Percentiles rank a stretch among this genome's conserved stretches.
phyloP scores from a whole-genome alignment of 805 yeast species.

The Martiniozyma abietophila region DNA sequence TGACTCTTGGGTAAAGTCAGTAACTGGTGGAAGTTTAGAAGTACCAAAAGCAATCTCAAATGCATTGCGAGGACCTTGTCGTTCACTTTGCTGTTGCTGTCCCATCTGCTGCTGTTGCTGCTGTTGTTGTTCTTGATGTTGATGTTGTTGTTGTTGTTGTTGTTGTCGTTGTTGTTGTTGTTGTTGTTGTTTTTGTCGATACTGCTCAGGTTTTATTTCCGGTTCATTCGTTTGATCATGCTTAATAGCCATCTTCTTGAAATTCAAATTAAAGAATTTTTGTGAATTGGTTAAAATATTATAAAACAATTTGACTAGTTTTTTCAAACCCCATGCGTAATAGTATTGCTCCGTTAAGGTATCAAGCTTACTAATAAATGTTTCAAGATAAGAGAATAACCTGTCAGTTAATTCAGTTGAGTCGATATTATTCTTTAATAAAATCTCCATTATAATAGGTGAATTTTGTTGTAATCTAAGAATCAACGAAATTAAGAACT shows the following conservation, averaged over 20 bases:
- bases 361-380: constrained; percentile 29
- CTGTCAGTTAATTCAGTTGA: constrained; percentile 26
- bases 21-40: constrained; percentile 28
- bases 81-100: constrained; percentile 10
- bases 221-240: not conserved
- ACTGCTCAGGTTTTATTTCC: constrained; percentile 1
- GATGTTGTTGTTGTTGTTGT: not conserved
- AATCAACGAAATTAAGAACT: constrained; percentile 47
- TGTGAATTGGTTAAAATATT: constrained; percentile 27
- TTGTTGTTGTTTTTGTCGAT: not conserved
- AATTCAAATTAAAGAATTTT: constrained; percentile 26
- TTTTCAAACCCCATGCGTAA: constrained; percentile 37
- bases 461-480: constrained; percentile 34
- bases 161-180: not conserved
- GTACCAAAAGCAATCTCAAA: constrained; percentile 30
- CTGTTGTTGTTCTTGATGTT: not conserved
- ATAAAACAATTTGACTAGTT: constrained; percentile 31
- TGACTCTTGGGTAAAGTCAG: constrained; percentile 19
- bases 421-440: constrained; percentile 27
- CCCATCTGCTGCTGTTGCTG: constrained; percentile 9
- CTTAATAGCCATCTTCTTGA: constrained; percentile 18
- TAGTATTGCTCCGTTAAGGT: constrained; percentile 31
- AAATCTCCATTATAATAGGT: constrained; percentile 26
- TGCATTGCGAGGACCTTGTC: constrained; percentile 20
- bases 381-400: constrained; percentile 26